phyloP scores from a whole-genome alignment of 2,329 filamentous ascomycete species.

The Fonsecaea erecta region DNA sequence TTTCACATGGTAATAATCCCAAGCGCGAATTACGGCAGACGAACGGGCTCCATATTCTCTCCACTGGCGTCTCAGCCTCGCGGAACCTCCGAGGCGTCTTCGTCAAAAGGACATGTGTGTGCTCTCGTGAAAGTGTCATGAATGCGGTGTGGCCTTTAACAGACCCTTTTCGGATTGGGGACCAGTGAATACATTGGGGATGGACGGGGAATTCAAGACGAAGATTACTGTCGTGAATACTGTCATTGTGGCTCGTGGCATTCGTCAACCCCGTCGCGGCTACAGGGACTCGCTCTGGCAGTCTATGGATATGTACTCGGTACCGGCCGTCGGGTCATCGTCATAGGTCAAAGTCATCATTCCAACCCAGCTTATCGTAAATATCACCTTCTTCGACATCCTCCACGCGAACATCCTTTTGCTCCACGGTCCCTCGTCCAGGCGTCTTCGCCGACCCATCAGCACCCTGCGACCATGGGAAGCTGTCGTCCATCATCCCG shows the following conservation, averaged over 20 bases:
- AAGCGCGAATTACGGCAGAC: too few species aligned
- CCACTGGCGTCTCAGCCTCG: background rate
- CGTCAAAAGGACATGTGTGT: too few species aligned
- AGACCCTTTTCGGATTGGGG: too few species aligned
- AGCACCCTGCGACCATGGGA: constrained; percentile 36
- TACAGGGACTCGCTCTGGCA: background rate
- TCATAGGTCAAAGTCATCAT: constrained; percentile 45
- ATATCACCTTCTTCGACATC: constrained; percentile 41
- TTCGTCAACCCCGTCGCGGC: background rate
- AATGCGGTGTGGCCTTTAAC: too few species aligned
- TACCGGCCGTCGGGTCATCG: background rate
- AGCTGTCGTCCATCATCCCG: constrained; percentile 37
- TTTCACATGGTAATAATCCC: too few species aligned
- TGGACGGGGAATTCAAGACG: background rate
- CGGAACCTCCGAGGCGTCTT: background rate
- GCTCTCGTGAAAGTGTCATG: background rate
- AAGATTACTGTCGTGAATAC: background rate
- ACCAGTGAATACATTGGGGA: too few species aligned
- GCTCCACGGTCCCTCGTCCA: background rate
- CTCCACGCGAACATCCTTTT: background rate
- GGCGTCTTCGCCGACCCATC: background rate
- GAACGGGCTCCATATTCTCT: too few species aligned
- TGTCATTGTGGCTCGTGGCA: background rate
- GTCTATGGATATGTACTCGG: too few species aligned
- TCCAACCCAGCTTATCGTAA: constrained; percentile 52